A percentile compares a stretch with the other conserved stretches of the same genome.
Conservation (phyloP, 2,329 filamentous ascomycete species). For the Penicillium sp. region DNA sequence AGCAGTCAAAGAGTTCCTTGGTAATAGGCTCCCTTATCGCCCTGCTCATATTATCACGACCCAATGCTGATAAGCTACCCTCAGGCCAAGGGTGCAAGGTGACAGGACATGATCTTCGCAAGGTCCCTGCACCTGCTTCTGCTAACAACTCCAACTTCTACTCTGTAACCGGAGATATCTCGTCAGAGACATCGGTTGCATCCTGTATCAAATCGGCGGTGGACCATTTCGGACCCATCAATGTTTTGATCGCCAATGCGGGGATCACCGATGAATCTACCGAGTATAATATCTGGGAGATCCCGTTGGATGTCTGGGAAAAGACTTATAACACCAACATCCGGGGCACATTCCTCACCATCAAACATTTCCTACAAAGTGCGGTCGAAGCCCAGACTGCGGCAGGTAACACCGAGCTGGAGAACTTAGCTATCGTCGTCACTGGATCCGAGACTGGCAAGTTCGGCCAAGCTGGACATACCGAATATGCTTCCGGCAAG, state of each 20-base stretch:
- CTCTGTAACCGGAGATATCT: constrained; percentile 51
- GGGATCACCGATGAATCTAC: constrained; percentile 55
- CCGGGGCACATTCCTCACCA: constrained; percentile 56
- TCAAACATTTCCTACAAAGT: constrained; percentile 57
- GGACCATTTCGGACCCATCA: constrained; percentile 52
- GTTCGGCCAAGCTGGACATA: constrained; percentile 19
- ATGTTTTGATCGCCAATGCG: constrained; percentile 57
- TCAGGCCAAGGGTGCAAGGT: constrained; percentile 57
- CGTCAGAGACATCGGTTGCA: constrained; percentile 50
- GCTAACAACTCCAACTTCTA: constrained; percentile 34
- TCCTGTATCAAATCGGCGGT: constrained; percentile 46
- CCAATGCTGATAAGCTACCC: constrained; percentile 1
- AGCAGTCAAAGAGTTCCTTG: constrained; percentile 55
- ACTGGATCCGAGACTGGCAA: constrained; percentile 55
- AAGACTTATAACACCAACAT: constrained; percentile 54
- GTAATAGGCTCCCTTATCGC: constrained; percentile 38
- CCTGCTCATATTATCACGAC: neutral
- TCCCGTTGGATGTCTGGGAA: constrained; percentile 55
- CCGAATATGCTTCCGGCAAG: constrained; percentile 53
- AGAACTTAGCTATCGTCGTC: constrained; percentile 56
- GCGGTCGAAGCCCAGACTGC: constrained; percentile 45
- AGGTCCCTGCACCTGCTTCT: constrained; percentile 39
- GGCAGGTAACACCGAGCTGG: constrained; percentile 41
- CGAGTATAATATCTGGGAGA: constrained; percentile 55
- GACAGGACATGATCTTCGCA: constrained; percentile 50